A percentile compares a stretch with the other conserved stretches of the same genome.
Evolutionary conservation across 257 asterid species (phyloP).

Genomic region (Sherardia arvensis): DNA sequence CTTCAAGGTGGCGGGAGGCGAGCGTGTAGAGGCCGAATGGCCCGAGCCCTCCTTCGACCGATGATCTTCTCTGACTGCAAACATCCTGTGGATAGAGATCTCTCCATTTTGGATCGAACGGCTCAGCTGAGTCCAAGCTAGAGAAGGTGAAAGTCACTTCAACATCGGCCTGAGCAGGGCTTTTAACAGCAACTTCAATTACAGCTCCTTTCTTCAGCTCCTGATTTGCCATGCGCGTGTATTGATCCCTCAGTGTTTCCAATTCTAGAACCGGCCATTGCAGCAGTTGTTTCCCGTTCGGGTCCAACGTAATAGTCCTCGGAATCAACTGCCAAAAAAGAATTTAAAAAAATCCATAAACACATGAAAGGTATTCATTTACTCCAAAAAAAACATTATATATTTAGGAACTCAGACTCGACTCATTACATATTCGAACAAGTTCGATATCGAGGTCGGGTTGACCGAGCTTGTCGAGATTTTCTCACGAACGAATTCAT

Average conservation of each 20-base stretch:
- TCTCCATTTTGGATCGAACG: slow-evolving; percentile 48
- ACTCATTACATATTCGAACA: too few relatives aligned
- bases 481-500: too few relatives aligned
- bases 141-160: slow-evolving; percentile 57
- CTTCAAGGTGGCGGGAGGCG: slow-evolving; percentile 52
- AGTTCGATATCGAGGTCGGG: too few relatives aligned
- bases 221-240: slow-evolving; percentile 16
- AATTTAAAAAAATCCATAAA: too few relatives aligned
- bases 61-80: slow-evolving; percentile 38
- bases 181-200: slow-evolving; percentile 30
- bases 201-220: slow-evolving; percentile 18
- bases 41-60: slow-evolving; percentile 59
- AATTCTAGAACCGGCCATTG: slow-evolving; percentile 52
- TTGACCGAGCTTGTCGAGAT: too few relatives aligned
- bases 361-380: too few relatives aligned
- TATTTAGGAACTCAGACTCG: too few relatives aligned
- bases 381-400: too few relatives aligned
- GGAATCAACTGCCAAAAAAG: slow-evolving; percentile 26
- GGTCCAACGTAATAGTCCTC: slow-evolving; percentile 34
- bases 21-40: slow-evolving; percentile 66
- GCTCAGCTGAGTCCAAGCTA: slow-evolving; percentile 54
- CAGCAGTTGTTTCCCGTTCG: slow-evolving; percentile 37
- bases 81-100: slow-evolving; percentile 45
- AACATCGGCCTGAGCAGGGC: slow-evolving; percentile 59
- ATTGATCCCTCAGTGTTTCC: slow-evolving; percentile 27